Percentiles rank a stretch among this genome's conserved stretches.
These are phyloP conservation scores for Neonectria ditissima DNA, from an alignment of 2,329 filamentous ascomycete genomes.

Conservation along the genomic window DNA sequence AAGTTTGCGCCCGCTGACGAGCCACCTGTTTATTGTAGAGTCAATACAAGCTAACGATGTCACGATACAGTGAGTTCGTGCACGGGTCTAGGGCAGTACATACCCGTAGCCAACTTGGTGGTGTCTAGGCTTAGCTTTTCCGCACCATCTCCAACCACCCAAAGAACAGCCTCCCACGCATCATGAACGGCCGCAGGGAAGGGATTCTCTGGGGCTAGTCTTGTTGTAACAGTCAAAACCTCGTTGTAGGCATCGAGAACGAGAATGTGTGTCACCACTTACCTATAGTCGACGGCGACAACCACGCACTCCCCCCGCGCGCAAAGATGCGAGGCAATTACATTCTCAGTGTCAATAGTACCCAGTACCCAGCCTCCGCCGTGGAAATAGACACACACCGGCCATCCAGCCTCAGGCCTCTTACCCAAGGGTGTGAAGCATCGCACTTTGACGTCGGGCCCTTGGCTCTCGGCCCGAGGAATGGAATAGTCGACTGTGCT, in stretches of 20 bases:
- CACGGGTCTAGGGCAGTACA: not conserved
- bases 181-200: conserved; percentile 69
- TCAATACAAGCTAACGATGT: not conserved
- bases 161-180: conserved; percentile 66
- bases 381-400: conserved; percentile 67
- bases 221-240: not conserved
- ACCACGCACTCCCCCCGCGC: conserved; percentile 63
- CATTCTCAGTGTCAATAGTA: conserved; percentile 13
- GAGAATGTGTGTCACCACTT: not conserved
- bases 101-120: conserved; percentile 32
- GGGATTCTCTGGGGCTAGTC: conserved; percentile 67
- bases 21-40: conserved; percentile 5
- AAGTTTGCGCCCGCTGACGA: conserved; percentile 25
- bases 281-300: conserved; percentile 68
- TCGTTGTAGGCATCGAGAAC: conserved; percentile 15
- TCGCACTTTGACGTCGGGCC: conserved; percentile 60
- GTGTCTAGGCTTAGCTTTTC: conserved; percentile 54
- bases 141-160: conserved; percentile 50
- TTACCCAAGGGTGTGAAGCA: conserved; percentile 62
- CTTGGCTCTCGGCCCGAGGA: conserved; percentile 57
- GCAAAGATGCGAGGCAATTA: conserved; percentile 51
- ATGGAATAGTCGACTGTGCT: conserved; percentile 59
- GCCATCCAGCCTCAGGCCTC: conserved; percentile 62
- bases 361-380: conserved; percentile 53
- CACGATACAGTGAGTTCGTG: not conserved